Evolutionary conservation across 345 rosid genomes (phyloP).

Genomic region (Ailanthus altissimus): DNA sequence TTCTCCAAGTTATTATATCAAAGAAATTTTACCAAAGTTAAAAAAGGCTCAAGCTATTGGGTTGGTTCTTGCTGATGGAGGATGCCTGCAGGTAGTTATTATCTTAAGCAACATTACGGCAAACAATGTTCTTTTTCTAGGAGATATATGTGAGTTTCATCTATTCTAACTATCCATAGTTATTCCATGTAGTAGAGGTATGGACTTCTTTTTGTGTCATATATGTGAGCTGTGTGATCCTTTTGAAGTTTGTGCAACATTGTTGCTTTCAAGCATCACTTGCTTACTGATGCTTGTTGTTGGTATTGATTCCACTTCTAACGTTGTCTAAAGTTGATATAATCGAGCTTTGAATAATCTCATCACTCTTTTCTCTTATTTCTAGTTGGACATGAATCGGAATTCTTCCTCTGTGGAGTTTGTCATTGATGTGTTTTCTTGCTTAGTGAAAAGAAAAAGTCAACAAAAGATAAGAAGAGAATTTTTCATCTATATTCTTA

Average conservation of each 20-base stretch:
- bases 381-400: background rate
- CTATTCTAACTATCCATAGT: background rate
- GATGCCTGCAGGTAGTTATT: conserved; percentile 78
- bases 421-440: background rate
- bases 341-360: background rate
- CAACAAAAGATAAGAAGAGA: no score
- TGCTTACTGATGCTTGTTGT: background rate
- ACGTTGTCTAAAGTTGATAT: background rate
- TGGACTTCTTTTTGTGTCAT: background rate
- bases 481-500: no score
- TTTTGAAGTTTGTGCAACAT: conserved; percentile 8
- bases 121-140: background rate
- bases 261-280: background rate
- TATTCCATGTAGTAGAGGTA: background rate
- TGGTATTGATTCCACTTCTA: conserved; percentile 1
- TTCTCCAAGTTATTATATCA: conserved; percentile 71
- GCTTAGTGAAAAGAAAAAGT: no score
- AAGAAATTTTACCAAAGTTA: conserved; percentile 74
- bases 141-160: background rate
- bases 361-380: background rate
- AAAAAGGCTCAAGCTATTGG: conserved; percentile 77
- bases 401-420: background rate
- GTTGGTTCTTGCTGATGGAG: conserved; percentile 76
- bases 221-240: background rate
- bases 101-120: background rate